Conservation (phyloP, 2,329 filamentous ascomycete genomes). For the Didymella exigua region DNA sequence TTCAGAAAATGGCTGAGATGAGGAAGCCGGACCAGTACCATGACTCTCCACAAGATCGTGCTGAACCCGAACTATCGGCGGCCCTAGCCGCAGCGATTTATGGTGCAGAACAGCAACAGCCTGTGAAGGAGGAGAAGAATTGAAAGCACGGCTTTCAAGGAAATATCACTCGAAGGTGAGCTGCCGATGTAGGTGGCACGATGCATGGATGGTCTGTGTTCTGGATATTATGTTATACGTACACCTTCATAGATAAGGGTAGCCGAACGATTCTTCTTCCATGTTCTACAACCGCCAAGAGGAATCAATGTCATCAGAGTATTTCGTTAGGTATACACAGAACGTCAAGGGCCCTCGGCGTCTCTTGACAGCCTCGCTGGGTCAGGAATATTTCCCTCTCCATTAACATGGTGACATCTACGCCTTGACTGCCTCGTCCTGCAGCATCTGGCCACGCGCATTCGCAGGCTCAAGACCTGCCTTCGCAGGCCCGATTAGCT, state of each 20-base stretch:
- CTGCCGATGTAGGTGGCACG: not conserved
- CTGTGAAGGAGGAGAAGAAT: not conserved
- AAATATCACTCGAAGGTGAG: not conserved
- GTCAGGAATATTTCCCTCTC: not conserved
- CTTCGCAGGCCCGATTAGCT: slow-evolving; percentile 51
- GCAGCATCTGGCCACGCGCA: slow-evolving; percentile 32
- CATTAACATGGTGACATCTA: slow-evolving; percentile 4
- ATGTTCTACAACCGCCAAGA: not conserved
- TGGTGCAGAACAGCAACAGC: not conserved
- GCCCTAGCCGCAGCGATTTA: not conserved
- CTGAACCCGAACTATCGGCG: not conserved
- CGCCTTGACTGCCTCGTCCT: slow-evolving; percentile 24
- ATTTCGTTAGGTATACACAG: not conserved
- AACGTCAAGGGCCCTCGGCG: not conserved
- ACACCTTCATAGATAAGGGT: not conserved
- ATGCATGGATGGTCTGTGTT: not conserved
- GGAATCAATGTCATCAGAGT: not conserved
- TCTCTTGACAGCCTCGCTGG: slow-evolving; percentile 1
- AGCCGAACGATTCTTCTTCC: slow-evolving; percentile 8
- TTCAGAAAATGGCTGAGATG: not conserved
- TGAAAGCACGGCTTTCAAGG: slow-evolving; percentile 13
- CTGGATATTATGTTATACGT: slow-evolving; percentile 9
- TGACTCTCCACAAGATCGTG: not conserved
- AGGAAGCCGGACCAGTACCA: not conserved
- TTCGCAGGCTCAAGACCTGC: slow-evolving; percentile 42